Conservation (phyloP, 495 filamentous ascomycete species). For the Penicillium argentinense region DNA sequence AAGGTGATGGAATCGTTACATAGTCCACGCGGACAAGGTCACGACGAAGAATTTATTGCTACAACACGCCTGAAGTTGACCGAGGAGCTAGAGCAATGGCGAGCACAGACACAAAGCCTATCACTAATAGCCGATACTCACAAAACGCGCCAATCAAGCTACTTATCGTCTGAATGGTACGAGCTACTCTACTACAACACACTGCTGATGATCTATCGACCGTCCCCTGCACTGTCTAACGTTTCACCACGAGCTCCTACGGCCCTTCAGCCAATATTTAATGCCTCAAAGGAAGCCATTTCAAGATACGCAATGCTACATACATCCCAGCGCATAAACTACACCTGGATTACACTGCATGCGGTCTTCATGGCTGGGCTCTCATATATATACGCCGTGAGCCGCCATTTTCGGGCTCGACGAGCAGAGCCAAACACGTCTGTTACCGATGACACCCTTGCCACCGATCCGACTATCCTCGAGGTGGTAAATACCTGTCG, state of each 20-base stretch:
- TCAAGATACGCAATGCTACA: slow-evolving; percentile 21
- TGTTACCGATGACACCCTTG: background rate
- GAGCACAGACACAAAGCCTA: background rate
- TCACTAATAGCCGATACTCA: slow-evolving; percentile 4
- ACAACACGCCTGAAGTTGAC: background rate
- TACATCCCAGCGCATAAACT: slow-evolving; percentile 25
- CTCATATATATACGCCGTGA: slow-evolving; percentile 24
- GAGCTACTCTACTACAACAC: slow-evolving; percentile 29
- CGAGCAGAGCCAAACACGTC: background rate
- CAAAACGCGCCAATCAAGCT: slow-evolving; percentile 17
- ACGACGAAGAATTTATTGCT: background rate
- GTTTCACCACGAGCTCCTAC: slow-evolving; percentile 5
- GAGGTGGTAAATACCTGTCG: slow-evolving; percentile 27
- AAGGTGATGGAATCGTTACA: slow-evolving; percentile 18
- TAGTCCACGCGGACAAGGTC: background rate
- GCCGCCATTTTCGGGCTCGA: slow-evolving; percentile 21
- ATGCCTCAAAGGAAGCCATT: slow-evolving; percentile 20
- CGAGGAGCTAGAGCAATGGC: slow-evolving; percentile 7
- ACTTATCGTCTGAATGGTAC: slow-evolving; percentile 24
- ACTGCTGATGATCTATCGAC: slow-evolving; percentile 25
- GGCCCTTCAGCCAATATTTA: slow-evolving; percentile 18
- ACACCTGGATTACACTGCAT: slow-evolving; percentile 29
- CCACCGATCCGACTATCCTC: slow-evolving; percentile 16
- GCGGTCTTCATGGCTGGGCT: slow-evolving; percentile 28
- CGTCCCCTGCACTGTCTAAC: slow-evolving; percentile 18